Conservation (phyloP, 108 stramenopile species). For the Stephanodiscus triporus region DNA sequence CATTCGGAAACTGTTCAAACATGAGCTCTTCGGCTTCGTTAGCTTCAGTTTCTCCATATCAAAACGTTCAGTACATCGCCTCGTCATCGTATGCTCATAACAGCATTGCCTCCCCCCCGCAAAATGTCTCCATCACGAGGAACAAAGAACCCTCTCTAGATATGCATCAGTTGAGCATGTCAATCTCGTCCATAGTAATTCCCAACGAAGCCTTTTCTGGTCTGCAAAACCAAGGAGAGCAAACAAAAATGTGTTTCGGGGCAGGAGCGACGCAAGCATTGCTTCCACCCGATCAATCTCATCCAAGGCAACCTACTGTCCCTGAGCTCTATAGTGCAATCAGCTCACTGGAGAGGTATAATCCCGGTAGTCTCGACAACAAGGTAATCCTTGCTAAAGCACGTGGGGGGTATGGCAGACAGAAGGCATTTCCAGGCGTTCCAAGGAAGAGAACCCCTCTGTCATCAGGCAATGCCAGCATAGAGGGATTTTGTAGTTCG, state of each 20-base stretch:
- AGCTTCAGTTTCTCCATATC: not conserved
- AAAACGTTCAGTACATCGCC: not conserved
- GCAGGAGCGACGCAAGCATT: not conserved
- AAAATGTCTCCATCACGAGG: not conserved
- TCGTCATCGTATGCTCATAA: not conserved
- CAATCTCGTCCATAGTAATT: constrained; percentile 4
- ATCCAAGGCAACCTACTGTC: constrained; percentile 20
- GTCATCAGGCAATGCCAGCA: constrained; percentile 5
- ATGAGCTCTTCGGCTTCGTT: constrained; percentile 8
- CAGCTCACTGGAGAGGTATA: constrained; percentile 67
- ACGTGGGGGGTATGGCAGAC: constrained; percentile 16
- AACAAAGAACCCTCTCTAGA: not conserved
- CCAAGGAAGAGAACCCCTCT: constrained; percentile 28
- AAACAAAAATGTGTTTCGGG: not conserved
- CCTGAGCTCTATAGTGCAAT: constrained; percentile 75
- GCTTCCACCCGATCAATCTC: constrained; percentile 5
- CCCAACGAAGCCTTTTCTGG: not conserved
- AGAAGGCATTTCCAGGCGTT: constrained; percentile 45
- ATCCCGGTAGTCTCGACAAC: constrained; percentile 50
- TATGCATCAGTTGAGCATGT: not conserved
- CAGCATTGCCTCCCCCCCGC: not conserved
- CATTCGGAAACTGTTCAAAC: not conserved
- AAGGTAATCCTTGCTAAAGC: constrained; percentile 33
- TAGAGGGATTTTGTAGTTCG: constrained; percentile 7
- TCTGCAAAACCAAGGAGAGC: not conserved